Base-by-base conservation (phyloP, 805 yeast species). In the Zygosaccharomyces lentus region DNA sequence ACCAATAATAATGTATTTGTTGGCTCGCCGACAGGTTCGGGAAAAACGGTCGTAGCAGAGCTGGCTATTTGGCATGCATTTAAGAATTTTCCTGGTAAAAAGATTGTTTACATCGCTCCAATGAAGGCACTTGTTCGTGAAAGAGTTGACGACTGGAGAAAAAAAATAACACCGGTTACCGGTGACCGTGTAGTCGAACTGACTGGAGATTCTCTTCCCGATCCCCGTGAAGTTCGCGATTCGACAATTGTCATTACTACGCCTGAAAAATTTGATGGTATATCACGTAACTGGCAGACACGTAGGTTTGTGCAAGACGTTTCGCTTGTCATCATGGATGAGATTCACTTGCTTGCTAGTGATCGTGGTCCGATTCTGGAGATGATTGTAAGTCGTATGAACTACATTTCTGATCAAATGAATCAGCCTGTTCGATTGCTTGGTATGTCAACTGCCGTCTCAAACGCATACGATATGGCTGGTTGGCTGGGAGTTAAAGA, bases 11-110 rank as follows among this genome's bases (percentile, higher is more conserved):
- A 85, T 62, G 90, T 84, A 0, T 86, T 93, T 64, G 87, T 93
- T 37, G 99, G 99, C 8, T 89, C 98, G 0, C 99, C 99, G 2
- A 93, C 99, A 2, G 99, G 99, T 19, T 91, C 97, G 0, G 99
- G 99, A 55, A 93, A 93, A 65, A 93, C 99, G 0, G 84, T 93
- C 27, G 98, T 95, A 24, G 96, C 98, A 0, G 99, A 93, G 61
- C 67, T 93, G 46, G 98, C 98, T 0, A 87, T 93, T 12, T 93
- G 98, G 97, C 91, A 89, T 62, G 97, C 99, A 0, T 85, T 91
- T 63, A 78, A 76, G 37, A 84, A 85, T 38, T 81, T 75, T 47
- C 96, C 97, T 0, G 79, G 82, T 9, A 79, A 87, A 1, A 93
- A 93, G 59, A 84, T 93, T 46, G 84, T 93, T 6, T 93, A 89